These are phyloP conservation scores for Rhizopogon parksii DNA, from an alignment of 1,284 basidiomycete species.

Conservation along the genomic window DNA sequence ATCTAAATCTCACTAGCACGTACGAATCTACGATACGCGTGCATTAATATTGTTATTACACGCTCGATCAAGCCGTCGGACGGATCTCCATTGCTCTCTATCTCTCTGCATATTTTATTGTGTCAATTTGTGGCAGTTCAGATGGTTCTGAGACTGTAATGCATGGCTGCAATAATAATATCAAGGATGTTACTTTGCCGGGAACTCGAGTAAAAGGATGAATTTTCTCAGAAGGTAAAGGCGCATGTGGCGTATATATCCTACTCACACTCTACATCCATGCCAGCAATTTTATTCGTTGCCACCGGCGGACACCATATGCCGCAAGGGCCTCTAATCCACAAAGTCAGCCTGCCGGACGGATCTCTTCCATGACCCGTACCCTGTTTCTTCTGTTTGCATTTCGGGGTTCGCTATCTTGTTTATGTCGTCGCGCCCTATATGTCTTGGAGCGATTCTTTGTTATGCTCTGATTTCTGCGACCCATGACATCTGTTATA, in stretches of 20 bases:
- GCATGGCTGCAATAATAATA: background rate
- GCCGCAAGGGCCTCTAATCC: background rate
- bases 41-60: too few relatives aligned
- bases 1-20: too few relatives aligned
- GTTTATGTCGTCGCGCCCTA: background rate
- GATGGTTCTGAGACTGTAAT: background rate
- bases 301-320: too few relatives aligned
- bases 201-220: background rate
- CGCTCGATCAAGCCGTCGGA: too few relatives aligned
- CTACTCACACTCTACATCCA: background rate
- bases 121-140: background rate
- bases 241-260: background rate
- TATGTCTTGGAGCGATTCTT: too few relatives aligned
- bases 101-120: background rate
- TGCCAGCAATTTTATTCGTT: background rate
- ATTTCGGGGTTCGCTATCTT: background rate
- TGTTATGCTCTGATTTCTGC: too few relatives aligned
- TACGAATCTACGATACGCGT: too few relatives aligned
- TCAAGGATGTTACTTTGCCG: background rate
- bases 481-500: too few relatives aligned
- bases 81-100: too few relatives aligned
- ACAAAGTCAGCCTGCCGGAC: background rate
- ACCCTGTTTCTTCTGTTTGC: background rate
- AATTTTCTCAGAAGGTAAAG: background rate
- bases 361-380: background rate